Percentiles rank a stretch among this genome's conserved stretches.
Conservation (phyloP, 352 stramenopile genomes). For the Aphanomyces astaci region DNA sequence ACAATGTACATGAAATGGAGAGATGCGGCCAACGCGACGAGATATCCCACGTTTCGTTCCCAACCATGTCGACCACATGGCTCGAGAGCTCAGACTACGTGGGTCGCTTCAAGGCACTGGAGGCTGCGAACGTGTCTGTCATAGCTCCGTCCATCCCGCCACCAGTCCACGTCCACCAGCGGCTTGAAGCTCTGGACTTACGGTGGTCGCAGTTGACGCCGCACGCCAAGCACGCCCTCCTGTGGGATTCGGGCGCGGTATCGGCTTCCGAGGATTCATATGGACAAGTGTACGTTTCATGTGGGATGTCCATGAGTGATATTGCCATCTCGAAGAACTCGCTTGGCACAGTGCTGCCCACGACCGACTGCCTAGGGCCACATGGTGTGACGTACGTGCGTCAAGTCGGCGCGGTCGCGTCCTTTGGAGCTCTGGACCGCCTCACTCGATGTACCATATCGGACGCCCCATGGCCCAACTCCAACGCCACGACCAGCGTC, state of each 20-base stretch:
- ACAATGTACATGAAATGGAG: too few relatives aligned
- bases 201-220: neutral
- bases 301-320: neutral
- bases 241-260: constrained; percentile 13
- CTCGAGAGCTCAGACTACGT: constrained; percentile 11
- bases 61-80: constrained; percentile 13
- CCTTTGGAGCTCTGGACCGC: neutral
- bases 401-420: neutral
- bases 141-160: neutral
- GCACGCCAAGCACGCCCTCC: constrained; percentile 4
- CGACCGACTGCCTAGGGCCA: neutral
- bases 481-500: neutral
- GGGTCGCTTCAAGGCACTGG: neutral
- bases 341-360: neutral
- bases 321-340: neutral
- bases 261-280: neutral
- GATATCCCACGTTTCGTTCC: too few relatives aligned
- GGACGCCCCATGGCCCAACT: neutral
- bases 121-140: neutral
- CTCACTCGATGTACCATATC: neutral
- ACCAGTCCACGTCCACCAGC: neutral
- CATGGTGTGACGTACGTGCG: neutral
- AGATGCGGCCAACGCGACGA: too few relatives aligned
- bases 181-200: neutral
- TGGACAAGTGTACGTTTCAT: constrained; percentile 12